A percentile compares a stretch with the other conserved stretches of the same genome.
Conservation (phyloP, 1,139 yeast genomes). For the Saccharomyces uvarum region DNA sequence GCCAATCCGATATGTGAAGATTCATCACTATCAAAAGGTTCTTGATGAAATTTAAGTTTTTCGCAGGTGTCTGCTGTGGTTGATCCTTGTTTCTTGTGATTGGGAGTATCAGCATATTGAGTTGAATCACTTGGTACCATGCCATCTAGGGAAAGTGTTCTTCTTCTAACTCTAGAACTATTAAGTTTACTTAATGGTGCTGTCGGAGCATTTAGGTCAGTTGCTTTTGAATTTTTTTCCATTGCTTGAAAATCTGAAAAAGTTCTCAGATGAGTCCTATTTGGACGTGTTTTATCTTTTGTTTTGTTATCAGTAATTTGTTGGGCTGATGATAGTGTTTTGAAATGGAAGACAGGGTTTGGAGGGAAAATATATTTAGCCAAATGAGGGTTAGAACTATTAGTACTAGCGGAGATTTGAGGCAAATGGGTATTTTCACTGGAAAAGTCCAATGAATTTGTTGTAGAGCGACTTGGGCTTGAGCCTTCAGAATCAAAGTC, state of each 20-base stretch:
- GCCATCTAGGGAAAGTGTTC: not conserved
- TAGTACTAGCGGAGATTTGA: conserved; percentile 1
- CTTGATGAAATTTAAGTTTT: not conserved
- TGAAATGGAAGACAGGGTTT: conserved; percentile 10
- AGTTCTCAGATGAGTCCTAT: conserved; percentile 9
- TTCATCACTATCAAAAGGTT: conserved; percentile 8
- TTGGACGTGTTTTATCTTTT: conserved; percentile 2
- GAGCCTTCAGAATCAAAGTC: conserved; percentile 2
- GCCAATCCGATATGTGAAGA: conserved; percentile 35
- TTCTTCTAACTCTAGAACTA: conserved; percentile 6
- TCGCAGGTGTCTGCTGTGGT: not conserved
- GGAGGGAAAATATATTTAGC: conserved; percentile 11
- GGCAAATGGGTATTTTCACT: conserved; percentile 5
- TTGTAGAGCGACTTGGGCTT: not conserved
- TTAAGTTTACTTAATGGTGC: not conserved
- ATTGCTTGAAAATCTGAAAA: conserved; percentile 8
- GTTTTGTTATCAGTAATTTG: not conserved
- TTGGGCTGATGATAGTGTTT: not conserved
- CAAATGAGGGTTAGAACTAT: not conserved
- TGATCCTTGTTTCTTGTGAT: not conserved
- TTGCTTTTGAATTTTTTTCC: not conserved
- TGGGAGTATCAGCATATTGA: not conserved
- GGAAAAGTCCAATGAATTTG: conserved; percentile 1
- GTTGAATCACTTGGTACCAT: not conserved
- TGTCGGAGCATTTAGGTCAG: not conserved